Evolutionary conservation across 2,329 filamentous ascomycete species (phyloP).

Genomic region (Hymenoscyphus albidus): DNA sequence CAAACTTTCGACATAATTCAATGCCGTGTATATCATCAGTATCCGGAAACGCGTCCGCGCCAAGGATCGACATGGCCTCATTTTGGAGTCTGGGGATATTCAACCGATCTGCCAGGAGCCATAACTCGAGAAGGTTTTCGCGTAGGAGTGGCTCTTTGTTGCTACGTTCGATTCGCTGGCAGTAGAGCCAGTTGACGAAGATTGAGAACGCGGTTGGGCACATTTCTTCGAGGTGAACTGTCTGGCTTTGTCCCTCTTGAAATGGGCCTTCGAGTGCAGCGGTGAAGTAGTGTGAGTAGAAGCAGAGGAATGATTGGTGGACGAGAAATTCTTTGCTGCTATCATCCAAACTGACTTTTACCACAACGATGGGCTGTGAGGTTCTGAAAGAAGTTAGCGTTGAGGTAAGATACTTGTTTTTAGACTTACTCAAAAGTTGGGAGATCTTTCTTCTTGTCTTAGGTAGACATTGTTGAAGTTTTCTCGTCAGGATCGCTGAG

Average conservation of each 20-base stretch:
- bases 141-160: not conserved
- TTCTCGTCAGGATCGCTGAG: not conserved
- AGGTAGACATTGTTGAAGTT: not conserved
- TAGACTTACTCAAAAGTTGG: not conserved
- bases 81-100: not conserved
- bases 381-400: not conserved
- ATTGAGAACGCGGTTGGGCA: not conserved
- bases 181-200: conserved; percentile 4
- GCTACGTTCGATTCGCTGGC: not conserved
- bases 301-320: conserved; percentile 6
- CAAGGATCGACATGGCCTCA: not conserved
- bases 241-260: not conserved
- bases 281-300: conserved; percentile 2
- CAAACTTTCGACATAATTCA: not conserved
- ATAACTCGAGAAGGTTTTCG: not conserved
- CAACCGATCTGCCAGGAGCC: not conserved
- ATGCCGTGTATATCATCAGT: too few species aligned
- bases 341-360: not conserved
- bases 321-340: not conserved
- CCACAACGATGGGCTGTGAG: not conserved
- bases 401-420: not conserved
- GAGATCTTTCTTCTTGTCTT: not conserved
- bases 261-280: conserved; percentile 4
- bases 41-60: not conserved
- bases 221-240: not conserved